These are phyloP conservation scores for Globisporangium iwayamae DNA, from an alignment of 352 stramenopile species.

Conservation along the genomic window DNA sequence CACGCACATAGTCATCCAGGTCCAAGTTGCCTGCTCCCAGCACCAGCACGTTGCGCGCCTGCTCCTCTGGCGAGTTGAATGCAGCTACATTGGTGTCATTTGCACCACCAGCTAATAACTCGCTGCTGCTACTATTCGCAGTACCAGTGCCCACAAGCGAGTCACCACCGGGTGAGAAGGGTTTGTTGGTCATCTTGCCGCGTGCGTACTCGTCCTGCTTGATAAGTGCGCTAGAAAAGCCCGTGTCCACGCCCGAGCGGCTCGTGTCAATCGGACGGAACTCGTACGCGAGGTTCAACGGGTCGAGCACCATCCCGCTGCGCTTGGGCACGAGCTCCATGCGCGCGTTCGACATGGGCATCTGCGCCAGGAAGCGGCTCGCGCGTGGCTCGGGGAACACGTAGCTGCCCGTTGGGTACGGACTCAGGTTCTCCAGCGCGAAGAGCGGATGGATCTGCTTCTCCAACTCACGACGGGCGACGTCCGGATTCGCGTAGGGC, in stretches of 20 bases:
- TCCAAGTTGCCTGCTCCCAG: slow-evolving; percentile 15
- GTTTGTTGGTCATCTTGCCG: slow-evolving; percentile 77
- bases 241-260: slow-evolving; percentile 32
- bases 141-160: slow-evolving; percentile 37
- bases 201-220: slow-evolving; percentile 80
- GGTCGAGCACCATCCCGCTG: slow-evolving; percentile 42
- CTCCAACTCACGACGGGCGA: slow-evolving; percentile 28
- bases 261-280: slow-evolving; percentile 40
- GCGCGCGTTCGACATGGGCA: slow-evolving; percentile 56
- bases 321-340: slow-evolving; percentile 52
- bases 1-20: slow-evolving; percentile 25
- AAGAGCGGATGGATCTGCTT: slow-evolving; percentile 27
- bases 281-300: slow-evolving; percentile 57
- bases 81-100: slow-evolving; percentile 8
- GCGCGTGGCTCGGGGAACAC: slow-evolving; percentile 18
- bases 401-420: slow-evolving; percentile 24
- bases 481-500: slow-evolving; percentile 22
- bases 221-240: slow-evolving; percentile 60
- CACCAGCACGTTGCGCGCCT: slow-evolving; percentile 36
- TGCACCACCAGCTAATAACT: background rate
- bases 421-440: slow-evolving; percentile 36
- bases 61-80: slow-evolving; percentile 28
- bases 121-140: background rate
- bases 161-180: slow-evolving; percentile 61
- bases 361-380: slow-evolving; percentile 67